Base-by-base conservation (phyloP, 2,329 filamentous ascomycete genomes). In the Aspergillus ruber region DNA sequence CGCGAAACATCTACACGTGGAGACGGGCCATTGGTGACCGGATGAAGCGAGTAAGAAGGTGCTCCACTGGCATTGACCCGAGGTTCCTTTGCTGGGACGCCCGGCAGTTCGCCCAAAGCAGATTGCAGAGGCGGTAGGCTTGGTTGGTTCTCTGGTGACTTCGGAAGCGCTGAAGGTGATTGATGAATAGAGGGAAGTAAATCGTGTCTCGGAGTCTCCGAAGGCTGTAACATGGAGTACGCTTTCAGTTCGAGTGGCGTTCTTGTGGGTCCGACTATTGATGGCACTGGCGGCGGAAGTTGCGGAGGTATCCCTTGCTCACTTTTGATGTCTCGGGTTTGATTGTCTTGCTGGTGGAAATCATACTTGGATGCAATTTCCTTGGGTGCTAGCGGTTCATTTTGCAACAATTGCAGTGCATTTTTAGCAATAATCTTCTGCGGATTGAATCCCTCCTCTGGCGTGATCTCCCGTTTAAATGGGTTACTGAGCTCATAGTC, bases 401-500 rank as follows among this genome's bases (percentile, higher is more conserved):
- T 39, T 8, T 17, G 36, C 17, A 39, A 21, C 17, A 39, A 39
- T 18, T 45, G n/a, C 10, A 39, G 10, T 12, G 17, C 45, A 13
- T 42, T 32, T 23, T 42, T 44, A 10, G 44, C n/a, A 20, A 25
- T 13, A 9, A 71, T 71, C 46, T 71, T 18, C 15, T 12, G 15
- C 3, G 36, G 15, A 39, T 18, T 18, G 9, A 18, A 15, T 18
- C 36, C 68, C 46, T 67, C 62, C 47, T 71, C 72, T 2, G 68
- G 70, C 18, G 75, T 73, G 38, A 66, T 70, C 21, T 62, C 63
- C 2, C 67, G 41, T n/a, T 43, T 33, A 45, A 86, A 70, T 18
- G 79, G 74, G 54, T 75, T 64, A 52, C 71, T 69, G 53, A 75
- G 78, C 48, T 81, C 84, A 60, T 70, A 38, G 63, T 54, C 69